Evolutionary conservation across 1,139 yeast genomes (phyloP), one percentile per base, ranked within the genome.

Genomic region (Lodderomyces parapsilosis): DNA sequence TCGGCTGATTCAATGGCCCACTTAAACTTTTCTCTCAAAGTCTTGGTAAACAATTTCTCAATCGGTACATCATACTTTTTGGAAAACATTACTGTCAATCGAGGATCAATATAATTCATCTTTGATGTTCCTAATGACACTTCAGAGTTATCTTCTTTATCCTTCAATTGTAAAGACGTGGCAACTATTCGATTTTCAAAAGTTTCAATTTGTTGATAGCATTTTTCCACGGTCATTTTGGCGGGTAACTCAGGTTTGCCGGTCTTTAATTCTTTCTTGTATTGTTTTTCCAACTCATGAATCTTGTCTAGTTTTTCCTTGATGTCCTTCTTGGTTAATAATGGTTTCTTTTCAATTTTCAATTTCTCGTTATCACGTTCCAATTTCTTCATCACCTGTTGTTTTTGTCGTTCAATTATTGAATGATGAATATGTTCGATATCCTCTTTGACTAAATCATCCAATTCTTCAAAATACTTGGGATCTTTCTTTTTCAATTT

Each of bases 1-100:
- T 86, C 97, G 4, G 83, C 91, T 41, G 93, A 83, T 61, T 91
- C 95, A 44, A 91, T 85, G 20, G 99, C 98, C 99, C 99, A 91
- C 43, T 80, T 83, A 66, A 91, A 91, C 69, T 91, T 91, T 38
- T 91, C 97, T 50, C 98, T 74, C 51, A 91, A 71, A 0, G 98
- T 86, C 65, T 89, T 90, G 19, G 97, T 86, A 55, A 93, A 90
- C 43, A 93, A 74, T 65, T 88, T 90, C 63, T 91, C 98, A 47
- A 93, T 85, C 10, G 98, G 98, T 20, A 93, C 97, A 45, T 80
- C 74, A 59, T 72, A 89, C 64, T 83, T 87, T 64, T 90, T 90
- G 40, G 96, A 80, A 63, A 90, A 93, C 76, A 88, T 83, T 38
- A 88, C 97, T 0, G 96, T 83, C 54, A 93, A 71, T 54, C 99